Evolutionary conservation across 345 rosid species (phyloP).

Genomic region (Salix viminalis): DNA sequence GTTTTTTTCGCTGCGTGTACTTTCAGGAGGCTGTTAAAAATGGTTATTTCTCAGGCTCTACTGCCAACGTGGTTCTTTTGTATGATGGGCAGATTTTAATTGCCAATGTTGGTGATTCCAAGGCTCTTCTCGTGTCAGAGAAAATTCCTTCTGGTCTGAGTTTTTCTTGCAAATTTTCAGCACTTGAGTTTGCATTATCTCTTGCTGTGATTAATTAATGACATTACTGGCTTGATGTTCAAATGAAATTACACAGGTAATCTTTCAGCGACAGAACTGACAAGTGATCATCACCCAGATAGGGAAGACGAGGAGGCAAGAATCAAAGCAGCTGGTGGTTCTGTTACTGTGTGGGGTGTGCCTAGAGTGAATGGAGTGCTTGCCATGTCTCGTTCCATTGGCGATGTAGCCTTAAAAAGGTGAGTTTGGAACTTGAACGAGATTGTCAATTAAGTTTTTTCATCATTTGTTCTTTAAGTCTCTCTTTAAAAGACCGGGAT

Average conservation of each 20-base stretch:
- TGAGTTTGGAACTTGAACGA: not conserved
- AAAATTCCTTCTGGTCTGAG: not conserved
- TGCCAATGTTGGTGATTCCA: conserved; percentile 29
- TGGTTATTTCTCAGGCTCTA: conserved; percentile 17
- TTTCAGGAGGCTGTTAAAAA: conserved; percentile 22
- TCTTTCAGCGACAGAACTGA: conserved; percentile 14
- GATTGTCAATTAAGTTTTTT: not conserved
- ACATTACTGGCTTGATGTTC: not conserved
- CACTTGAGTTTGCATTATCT: too few species aligned
- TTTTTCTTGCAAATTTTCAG: not conserved
- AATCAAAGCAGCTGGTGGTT: conserved; percentile 28
- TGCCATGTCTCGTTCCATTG: conserved; percentile 27
- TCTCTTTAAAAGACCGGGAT: not conserved
- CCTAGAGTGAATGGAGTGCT: conserved; percentile 28
- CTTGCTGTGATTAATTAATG: too few species aligned
- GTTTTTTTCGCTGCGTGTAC: not conserved
- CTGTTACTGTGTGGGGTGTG: conserved; percentile 13
- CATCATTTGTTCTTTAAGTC: not conserved
- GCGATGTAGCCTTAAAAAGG: conserved; percentile 24
- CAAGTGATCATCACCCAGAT: conserved; percentile 28
- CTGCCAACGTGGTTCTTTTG: conserved; percentile 11
- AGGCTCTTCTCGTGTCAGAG: conserved; percentile 17
- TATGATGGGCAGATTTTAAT: conserved; percentile 14
- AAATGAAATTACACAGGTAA: conserved; percentile 8
- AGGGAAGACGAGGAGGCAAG: conserved; percentile 22